phyloP scores from a whole-genome alignment of 2,329 filamentous ascomycete genomes.

The Knoxdaviesia capensis region DNA sequence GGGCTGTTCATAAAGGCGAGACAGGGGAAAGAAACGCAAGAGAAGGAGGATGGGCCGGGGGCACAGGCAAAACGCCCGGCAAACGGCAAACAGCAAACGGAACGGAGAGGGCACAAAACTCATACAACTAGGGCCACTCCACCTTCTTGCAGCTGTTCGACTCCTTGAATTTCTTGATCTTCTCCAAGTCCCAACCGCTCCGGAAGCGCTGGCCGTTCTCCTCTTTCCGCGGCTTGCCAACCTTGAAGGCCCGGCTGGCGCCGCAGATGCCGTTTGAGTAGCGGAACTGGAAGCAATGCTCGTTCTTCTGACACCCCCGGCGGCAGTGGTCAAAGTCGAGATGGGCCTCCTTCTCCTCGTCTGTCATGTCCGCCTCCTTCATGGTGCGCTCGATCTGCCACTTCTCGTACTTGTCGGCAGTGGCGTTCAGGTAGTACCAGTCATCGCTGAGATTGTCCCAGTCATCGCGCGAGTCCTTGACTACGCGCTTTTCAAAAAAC shows the following conservation, averaged over 20 bases:
- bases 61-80: too few species aligned
- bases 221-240: conserved; percentile 17
- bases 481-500: conserved; percentile 18
- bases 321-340: conserved; percentile 20
- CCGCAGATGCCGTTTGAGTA: conserved; percentile 19
- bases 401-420: conserved; percentile 11
- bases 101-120: too few species aligned
- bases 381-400: conserved; percentile 13
- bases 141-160: conserved; percentile 15
- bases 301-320: conserved; percentile 18
- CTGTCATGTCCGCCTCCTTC: conserved; percentile 12
- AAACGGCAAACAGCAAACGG: too few species aligned
- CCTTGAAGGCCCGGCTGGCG: conserved; percentile 14
- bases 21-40: too few species aligned
- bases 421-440: conserved; percentile 17
- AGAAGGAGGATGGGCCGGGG: too few species aligned
- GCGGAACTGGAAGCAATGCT: conserved; percentile 20
- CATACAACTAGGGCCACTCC: conserved; percentile 10
- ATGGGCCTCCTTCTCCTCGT: conserved; percentile 20
- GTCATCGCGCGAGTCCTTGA: conserved; percentile 19
- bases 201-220: conserved; percentile 12
- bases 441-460: conserved; percentile 34
- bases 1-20: too few species aligned
- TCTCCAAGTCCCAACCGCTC: conserved; percentile 21
- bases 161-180: conserved; percentile 17